Percentiles rank a stretch among this genome's conserved stretches.
These are phyloP conservation scores for Taphrina pruni DNA, from an alignment of 1,139 yeast genomes.

Conservation along the genomic window DNA sequence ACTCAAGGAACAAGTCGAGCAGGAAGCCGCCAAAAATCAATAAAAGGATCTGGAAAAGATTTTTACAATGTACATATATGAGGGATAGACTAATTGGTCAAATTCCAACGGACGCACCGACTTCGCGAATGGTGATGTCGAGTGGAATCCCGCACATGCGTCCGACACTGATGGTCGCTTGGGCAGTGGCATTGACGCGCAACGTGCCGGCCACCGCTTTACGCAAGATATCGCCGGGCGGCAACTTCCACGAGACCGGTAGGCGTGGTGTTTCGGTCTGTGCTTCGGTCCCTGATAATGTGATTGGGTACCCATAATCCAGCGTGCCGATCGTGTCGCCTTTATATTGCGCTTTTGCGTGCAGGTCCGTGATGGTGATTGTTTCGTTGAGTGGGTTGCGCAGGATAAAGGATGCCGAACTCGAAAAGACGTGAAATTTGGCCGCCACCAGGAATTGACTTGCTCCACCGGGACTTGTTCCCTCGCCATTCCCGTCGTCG, in stretches of 20 bases:
- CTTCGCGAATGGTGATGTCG: constrained; percentile 13
- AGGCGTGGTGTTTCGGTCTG: constrained; percentile 30
- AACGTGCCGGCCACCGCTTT: constrained; percentile 32
- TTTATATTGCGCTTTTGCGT: constrained; percentile 28
- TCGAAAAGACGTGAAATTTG: constrained; percentile 31
- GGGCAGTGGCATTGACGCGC: constrained; percentile 35
- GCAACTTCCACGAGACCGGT: constrained; percentile 39
- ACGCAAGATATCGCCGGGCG: constrained; percentile 33
- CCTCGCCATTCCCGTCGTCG: neutral
- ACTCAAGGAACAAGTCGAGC: constrained; percentile 22
- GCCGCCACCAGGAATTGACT: constrained; percentile 33
- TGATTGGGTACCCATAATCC: constrained; percentile 33
- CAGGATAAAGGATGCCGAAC: constrained; percentile 32
- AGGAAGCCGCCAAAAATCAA: constrained; percentile 6
- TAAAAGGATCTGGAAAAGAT: no score
- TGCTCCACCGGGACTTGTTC: neutral
- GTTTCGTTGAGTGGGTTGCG: constrained; percentile 36
- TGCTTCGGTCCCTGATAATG: constrained; percentile 17
- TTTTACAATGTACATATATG: no score
- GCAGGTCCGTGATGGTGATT: constrained; percentile 25
- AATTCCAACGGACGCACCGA: constrained; percentile 34
- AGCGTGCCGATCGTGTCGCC: constrained; percentile 29
- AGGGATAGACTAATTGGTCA: neutral
- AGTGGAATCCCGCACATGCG: constrained; percentile 18
- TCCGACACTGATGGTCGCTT: constrained; percentile 25